Conservation (phyloP, 164 flowering plant species). For the Cinnamomum micranthum region DNA sequence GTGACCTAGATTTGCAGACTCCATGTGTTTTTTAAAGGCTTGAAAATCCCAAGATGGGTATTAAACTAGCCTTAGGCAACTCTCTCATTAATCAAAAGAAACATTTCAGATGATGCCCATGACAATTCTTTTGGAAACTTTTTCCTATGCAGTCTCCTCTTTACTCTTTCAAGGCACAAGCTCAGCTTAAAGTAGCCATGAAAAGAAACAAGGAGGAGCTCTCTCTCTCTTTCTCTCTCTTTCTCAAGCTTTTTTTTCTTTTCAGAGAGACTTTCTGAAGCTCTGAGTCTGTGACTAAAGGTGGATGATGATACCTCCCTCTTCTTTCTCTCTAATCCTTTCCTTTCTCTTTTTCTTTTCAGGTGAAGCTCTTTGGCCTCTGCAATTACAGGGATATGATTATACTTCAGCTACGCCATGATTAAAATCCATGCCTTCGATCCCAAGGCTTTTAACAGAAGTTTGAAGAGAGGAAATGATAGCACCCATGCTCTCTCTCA, state of each 20-base stretch:
- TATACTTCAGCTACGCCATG: constrained; percentile 40
- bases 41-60: constrained; percentile 71
- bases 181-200: constrained; percentile 42
- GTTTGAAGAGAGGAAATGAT: constrained; percentile 44
- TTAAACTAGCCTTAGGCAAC: constrained; percentile 32
- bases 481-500: constrained; percentile 19
- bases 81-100: constrained; percentile 33
- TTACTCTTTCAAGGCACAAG: constrained; percentile 47
- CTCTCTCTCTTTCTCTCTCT: neutral
- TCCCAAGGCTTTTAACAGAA: constrained; percentile 67
- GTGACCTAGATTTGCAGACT: constrained; percentile 70
- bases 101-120: constrained; percentile 58
- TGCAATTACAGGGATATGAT: constrained; percentile 65
- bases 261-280: constrained; percentile 24
- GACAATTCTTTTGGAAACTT: constrained; percentile 39
- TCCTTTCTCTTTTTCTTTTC: constrained; percentile 10
- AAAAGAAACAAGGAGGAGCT: constrained; percentile 32
- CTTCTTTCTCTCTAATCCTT: constrained; percentile 10
- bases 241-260: constrained; percentile 15
- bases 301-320: constrained; percentile 6
- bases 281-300: constrained; percentile 14
- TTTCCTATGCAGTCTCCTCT: constrained; percentile 37
- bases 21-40: constrained; percentile 49
- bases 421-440: constrained; percentile 55
- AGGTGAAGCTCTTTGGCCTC: constrained; percentile 23